Percentiles rank a stretch among this genome's conserved stretches.
phyloP scores from a whole-genome alignment of 768 basidiomycete genomes.

The Agaricus subrufescens region DNA sequence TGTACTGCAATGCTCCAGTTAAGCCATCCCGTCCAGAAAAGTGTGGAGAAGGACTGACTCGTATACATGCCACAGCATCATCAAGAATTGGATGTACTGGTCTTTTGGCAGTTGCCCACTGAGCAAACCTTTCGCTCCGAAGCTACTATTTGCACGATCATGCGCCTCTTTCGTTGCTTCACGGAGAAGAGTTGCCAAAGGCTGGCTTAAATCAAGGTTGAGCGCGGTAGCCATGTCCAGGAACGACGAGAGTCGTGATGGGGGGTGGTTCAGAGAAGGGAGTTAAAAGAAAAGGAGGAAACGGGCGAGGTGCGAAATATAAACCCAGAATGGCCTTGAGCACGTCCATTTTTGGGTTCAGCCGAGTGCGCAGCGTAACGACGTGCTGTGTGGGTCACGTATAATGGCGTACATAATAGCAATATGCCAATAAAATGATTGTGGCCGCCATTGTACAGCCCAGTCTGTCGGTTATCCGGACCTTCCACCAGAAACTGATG shows the following conservation, averaged over 20 bases:
- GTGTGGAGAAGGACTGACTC: constrained; percentile 38
- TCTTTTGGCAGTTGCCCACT: constrained; percentile 54
- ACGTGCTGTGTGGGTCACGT: too few relatives aligned
- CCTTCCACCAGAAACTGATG: too few relatives aligned
- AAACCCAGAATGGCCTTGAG: too few relatives aligned
- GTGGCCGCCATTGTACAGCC: too few relatives aligned
- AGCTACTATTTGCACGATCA: constrained; percentile 50
- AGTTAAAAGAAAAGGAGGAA: neutral
- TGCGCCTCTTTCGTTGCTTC: constrained; percentile 51
- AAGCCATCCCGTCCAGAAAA: neutral
- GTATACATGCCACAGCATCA: constrained; percentile 80
- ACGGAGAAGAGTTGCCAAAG: constrained; percentile 42
- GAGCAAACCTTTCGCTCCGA: constrained; percentile 52
- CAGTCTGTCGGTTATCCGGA: too few relatives aligned
- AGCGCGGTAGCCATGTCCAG: constrained; percentile 24
- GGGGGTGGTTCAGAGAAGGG: constrained; percentile 12
- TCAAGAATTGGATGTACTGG: constrained; percentile 67
- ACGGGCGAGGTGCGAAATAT: neutral
- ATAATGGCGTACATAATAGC: too few relatives aligned
- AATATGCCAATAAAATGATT: too few relatives aligned
- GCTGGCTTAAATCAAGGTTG: constrained; percentile 33
- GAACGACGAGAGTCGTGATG: neutral
- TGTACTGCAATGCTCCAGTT: constrained; percentile 27
- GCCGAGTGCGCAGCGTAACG: constrained; percentile 1
- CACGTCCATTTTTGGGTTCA: too few relatives aligned